Evolutionary conservation across 441 rosid species (phyloP), one percentile per base, ranked within the genome.

Genomic region (Theobroma grandiflorum): DNA sequence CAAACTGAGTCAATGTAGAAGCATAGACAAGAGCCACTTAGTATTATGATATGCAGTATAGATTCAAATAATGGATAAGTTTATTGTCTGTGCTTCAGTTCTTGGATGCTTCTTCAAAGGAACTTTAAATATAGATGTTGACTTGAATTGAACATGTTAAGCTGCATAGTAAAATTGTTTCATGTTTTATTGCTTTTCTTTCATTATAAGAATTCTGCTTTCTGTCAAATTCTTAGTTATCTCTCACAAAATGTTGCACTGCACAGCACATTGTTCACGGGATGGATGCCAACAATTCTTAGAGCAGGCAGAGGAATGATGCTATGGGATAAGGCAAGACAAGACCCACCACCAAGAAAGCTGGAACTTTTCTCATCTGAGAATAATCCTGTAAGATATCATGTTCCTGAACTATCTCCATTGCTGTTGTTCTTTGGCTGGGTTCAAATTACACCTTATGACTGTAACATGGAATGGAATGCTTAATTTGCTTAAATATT

Each of bases 281-380:
- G 98, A 79, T 94, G 98, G 98, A 85, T 94, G 92, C 98, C 97
- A 42, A 93, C 97, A 58, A 85, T 91, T 86, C 88, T 93, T 76
- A 89, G 98, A 81, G 96, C 97, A 10, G 97, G 97, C 38, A 88
- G 96, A 88, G 98, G 97, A 76, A 93, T 91, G 96, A 87, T 87
- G 66, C 75, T 91, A n/a, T 91, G 97, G 97, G 96, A 90, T 76
- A 91, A 88, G 80, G 94, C 97, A 52, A 75, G 73, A 68, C 50
- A 16, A 38, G 88, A 88, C 18, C 85, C 85, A 3, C 96, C 91
- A n/a, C 86, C 92, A 16, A 84, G 83, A 86, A 89, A 87, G 89
- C 83, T 93, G 77, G 91, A 91, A 85, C 90, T 94, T 80, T 94
- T 91, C 87, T 93, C 98, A 8, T 91, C 85, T 77, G 97, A 94